Base-by-base conservation (phyloP, 257 asterid genomes). In the Nicotiana obtusifolia region DNA sequence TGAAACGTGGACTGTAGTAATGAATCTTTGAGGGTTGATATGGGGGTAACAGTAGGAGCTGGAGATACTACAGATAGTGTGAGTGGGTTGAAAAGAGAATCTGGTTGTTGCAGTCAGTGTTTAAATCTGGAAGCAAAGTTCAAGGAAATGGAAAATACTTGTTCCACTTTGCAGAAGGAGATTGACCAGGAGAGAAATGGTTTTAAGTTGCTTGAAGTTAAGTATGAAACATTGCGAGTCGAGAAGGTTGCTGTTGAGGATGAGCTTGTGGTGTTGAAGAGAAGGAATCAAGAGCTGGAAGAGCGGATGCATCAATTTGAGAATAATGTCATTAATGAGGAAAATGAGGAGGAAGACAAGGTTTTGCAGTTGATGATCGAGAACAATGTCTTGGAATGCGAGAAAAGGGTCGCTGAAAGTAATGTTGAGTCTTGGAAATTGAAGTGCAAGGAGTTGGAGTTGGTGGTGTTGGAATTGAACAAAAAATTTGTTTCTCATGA, bases 301-400 rank as follows among this genome's bases (percentile, higher is more conserved):
- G 87, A 78, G 75, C 75, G 62, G 78, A 31, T 73, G 52, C 35
- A 16, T 26, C 41, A 60, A 49, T 26, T 31, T 26, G 28, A 52
- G 52, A 53, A 35, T 76, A 61, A 44, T 57, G 57, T 54, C 65
- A 80, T 71, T 56, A 81, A 30, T 41, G 84, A 9, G 24, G 86
- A 76, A 52, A 80, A 66, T 8, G 84, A 61, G 19, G 91, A 81
- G 47, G 86, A 76, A 49, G 86, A 81, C 37, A 80, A 76, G 85
- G 62, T 88, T 69, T 64, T 85, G 19, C 81, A 76, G 61, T 83
- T 88, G 89, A 82, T 89, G 91, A 80, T 84, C 37, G 92, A 89
- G 84, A 93, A 87, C 75, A 85, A 82, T 60, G 92, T 88, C 73
- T 77, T 90, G 88, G 89, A 87, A n/a, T 83, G 86, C 53, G 94